These are phyloP conservation scores for Wickerhamomyces mucosus DNA, from an alignment of 805 yeast genomes.

Conservation along the genomic window DNA sequence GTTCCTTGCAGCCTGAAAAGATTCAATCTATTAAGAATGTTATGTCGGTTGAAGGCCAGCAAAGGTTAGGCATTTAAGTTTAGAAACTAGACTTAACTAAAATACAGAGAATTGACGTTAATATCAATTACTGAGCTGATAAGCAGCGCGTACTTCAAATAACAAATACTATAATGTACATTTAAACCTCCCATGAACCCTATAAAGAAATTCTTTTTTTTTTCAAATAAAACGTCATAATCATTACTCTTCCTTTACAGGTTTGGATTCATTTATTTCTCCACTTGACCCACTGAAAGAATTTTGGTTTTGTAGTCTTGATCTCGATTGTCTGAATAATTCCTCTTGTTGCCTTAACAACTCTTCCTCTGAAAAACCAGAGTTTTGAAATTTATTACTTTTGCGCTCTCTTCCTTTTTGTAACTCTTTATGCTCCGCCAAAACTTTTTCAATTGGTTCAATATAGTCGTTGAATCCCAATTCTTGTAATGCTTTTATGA, in stretches of 20 bases:
- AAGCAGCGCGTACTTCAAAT: no score
- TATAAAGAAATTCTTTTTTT: background rate
- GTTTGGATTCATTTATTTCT: background rate
- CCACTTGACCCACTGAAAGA: background rate
- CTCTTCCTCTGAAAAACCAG: conserved; percentile 90
- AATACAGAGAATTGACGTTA: no score
- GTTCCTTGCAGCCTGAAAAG: conserved; percentile 22
- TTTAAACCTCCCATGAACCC: no score
- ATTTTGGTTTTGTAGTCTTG: conserved; percentile 38
- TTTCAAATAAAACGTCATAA: background rate
- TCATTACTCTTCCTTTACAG: conserved; percentile 5
- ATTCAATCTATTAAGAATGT: conserved; percentile 7
- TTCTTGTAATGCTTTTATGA: conserved; percentile 77
- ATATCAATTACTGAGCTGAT: no score
- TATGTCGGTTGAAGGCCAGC: no score
- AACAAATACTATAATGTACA: no score
- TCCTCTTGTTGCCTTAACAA: conserved; percentile 87
- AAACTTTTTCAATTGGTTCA: conserved; percentile 68
- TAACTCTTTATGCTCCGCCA: conserved; percentile 80
- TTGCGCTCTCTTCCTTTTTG: conserved; percentile 85
- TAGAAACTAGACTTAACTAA: no score
- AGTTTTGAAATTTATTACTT: conserved; percentile 85
- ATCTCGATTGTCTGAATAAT: conserved; percentile 70
- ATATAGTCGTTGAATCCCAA: conserved; percentile 82
- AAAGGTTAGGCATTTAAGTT: no score